Evolutionary conservation across 1,284 basidiomycete species (phyloP).

Genomic region (Cryptococcus jaspeensis): DNA sequence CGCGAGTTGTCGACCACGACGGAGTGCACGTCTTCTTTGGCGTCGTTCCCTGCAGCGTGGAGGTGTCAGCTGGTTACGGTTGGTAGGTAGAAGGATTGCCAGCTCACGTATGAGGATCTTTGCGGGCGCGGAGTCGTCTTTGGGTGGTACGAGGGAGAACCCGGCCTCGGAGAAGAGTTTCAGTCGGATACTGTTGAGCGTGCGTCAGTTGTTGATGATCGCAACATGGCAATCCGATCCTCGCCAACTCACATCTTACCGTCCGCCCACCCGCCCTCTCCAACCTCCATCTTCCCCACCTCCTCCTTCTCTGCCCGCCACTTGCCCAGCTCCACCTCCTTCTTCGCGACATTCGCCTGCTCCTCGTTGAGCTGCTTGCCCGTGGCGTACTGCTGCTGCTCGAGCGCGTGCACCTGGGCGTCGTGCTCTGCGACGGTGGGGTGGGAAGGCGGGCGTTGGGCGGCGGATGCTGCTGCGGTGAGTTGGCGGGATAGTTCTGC

Average conservation of each 20-base stretch:
- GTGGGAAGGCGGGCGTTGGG: conserved; percentile 37
- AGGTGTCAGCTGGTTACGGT: background rate
- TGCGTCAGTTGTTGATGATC: background rate
- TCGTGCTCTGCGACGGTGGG: conserved; percentile 39
- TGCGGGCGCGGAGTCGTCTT: conserved; percentile 12
- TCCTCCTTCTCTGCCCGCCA: conserved; percentile 35
- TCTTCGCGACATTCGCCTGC: conserved; percentile 30
- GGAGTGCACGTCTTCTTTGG: conserved; percentile 38
- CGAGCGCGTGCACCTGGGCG: conserved; percentile 31
- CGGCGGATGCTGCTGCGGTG: conserved; percentile 30
- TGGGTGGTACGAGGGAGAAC: conserved; percentile 30
- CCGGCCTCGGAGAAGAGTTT: conserved; percentile 38
- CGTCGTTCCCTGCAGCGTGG: conserved; percentile 39
- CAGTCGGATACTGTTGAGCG: conserved; percentile 32
- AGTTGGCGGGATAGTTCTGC: conserved; percentile 29
- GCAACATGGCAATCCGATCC: background rate
- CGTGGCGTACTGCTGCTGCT: conserved; percentile 36
- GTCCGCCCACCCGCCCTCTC: conserved; percentile 27
- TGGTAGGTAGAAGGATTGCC: background rate
- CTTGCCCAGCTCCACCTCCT: conserved; percentile 40
- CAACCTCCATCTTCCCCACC: conserved; percentile 32
- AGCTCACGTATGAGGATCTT: conserved; percentile 45
- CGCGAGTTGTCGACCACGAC: conserved; percentile 31
- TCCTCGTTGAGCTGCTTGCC: conserved; percentile 45
- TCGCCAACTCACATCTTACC: conserved; percentile 33